These are phyloP conservation scores for Alternaria hordeiaustralica DNA, from an alignment of 2,329 filamentous ascomycete species.

Conservation along the genomic window DNA sequence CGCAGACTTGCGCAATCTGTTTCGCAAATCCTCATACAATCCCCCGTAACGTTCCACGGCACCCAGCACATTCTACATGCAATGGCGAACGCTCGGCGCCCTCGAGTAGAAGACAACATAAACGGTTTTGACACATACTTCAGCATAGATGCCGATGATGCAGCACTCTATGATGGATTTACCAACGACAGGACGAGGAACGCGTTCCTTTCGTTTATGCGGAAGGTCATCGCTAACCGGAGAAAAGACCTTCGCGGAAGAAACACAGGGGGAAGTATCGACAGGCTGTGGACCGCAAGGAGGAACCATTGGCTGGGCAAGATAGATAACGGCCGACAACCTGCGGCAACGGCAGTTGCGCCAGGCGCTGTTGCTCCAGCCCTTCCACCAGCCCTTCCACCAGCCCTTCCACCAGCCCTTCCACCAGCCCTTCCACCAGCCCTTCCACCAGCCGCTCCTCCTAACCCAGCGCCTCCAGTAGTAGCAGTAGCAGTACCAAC, in stretches of 20 bases:
- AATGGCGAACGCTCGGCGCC: not conserved
- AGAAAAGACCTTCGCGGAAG: no score
- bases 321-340: not conserved
- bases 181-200: no score
- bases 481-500: not conserved
- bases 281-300: no score
- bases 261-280: no score
- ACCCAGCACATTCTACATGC: not conserved
- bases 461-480: not conserved
- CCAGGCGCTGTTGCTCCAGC: not conserved
- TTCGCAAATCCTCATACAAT: not conserved
- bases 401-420: no score
- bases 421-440: no score
- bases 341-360: not conserved
- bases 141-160: not conserved
- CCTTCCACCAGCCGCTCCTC: not conserved
- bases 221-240: no score
- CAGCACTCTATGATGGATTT: not conserved
- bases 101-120: no score
- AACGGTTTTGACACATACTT: not conserved
- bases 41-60: not conserved
- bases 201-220: no score
- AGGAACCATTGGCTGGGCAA: no score
- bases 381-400: no score
- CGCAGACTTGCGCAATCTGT: not conserved